A percentile compares a stretch with the other conserved stretches of the same genome.
Conservation (phyloP, 345 rosid species). For the Rubroshorea leprosula region DNA sequence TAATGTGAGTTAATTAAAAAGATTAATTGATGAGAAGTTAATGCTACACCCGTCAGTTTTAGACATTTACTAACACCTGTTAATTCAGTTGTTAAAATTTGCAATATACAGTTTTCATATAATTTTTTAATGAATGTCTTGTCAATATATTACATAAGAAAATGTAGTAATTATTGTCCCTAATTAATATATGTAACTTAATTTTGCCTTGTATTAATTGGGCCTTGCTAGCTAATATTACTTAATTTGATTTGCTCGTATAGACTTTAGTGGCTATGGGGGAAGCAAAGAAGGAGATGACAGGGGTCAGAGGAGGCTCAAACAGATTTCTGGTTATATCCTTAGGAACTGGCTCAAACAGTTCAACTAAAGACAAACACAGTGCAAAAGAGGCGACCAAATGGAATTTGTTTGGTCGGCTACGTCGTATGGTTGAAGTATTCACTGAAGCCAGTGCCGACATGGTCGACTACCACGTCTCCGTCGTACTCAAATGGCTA, state of each 20-base stretch:
- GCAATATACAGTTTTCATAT: no score
- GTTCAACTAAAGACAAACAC: constrained; percentile 28
- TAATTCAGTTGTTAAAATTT: no score
- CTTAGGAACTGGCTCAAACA: constrained; percentile 46
- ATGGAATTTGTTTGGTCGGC: constrained; percentile 68
- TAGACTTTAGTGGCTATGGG: constrained; percentile 29
- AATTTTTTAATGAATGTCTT: no score
- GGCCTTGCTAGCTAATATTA: no score
- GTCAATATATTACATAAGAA: no score
- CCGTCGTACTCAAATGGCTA: constrained; percentile 41
- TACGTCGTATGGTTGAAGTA: constrained; percentile 40
- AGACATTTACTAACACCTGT: no score
- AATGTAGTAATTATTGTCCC: no score
- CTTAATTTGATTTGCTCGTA: background rate
- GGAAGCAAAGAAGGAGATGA: constrained; percentile 33
- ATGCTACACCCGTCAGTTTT: no score
- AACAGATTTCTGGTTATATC: constrained; percentile 46
- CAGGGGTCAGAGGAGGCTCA: constrained; percentile 26
- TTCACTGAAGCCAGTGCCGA: constrained; percentile 57
- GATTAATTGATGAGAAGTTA: no score
- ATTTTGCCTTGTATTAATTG: no score
- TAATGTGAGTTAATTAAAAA: no score
- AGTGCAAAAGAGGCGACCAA: constrained; percentile 37
- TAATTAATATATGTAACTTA: no score
- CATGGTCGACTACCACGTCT: constrained; percentile 55